Conservation (phyloP, 192 early-diverging fungal species). For the Dissophora ornata region DNA sequence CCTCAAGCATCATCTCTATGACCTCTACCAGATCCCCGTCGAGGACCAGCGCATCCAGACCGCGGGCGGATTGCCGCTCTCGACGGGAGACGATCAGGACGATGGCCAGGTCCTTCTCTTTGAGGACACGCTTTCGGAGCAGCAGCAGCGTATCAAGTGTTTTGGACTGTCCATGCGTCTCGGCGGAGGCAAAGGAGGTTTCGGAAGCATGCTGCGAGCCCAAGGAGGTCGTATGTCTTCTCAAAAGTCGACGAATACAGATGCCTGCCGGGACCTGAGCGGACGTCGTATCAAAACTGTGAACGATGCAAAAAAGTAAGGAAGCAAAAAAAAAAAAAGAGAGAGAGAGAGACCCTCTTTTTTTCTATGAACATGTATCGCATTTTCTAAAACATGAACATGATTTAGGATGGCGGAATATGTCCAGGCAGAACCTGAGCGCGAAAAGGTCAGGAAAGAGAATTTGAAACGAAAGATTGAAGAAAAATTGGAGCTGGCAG, state of each 20-base stretch:
- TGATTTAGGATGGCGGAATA: slow-evolving; percentile 81
- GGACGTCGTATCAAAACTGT: slow-evolving; percentile 89
- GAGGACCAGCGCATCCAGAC: slow-evolving; percentile 57
- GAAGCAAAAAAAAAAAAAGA: slow-evolving; percentile 36
- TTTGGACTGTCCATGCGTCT: slow-evolving; percentile 67
- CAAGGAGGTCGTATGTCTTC: slow-evolving; percentile 91
- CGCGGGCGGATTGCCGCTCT: slow-evolving; percentile 52
- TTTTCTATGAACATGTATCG: neutral
- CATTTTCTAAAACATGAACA: too few species aligned
- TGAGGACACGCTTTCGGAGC: neutral
- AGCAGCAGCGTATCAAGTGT: slow-evolving; percentile 20
- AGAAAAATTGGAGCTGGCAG: slow-evolving; percentile 71
- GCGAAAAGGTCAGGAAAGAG: slow-evolving; percentile 71
- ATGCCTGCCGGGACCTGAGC: slow-evolving; percentile 93
- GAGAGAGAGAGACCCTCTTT: slow-evolving; percentile 1
- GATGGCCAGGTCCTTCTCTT: slow-evolving; percentile 57
- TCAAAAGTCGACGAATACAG: slow-evolving; percentile 90
- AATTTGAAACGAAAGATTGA: slow-evolving; percentile 82
- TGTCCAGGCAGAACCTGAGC: slow-evolving; percentile 73
- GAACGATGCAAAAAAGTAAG: slow-evolving; percentile 88
- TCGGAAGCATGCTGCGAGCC: slow-evolving; percentile 93
- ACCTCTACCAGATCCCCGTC: slow-evolving; percentile 49
- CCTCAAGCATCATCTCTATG: slow-evolving; percentile 52
- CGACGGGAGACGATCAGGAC: slow-evolving; percentile 23
- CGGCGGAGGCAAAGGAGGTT: slow-evolving; percentile 95